phyloP scores from a whole-genome alignment of 1,284 basidiomycete genomes.

The Sporisorium exsertum region DNA sequence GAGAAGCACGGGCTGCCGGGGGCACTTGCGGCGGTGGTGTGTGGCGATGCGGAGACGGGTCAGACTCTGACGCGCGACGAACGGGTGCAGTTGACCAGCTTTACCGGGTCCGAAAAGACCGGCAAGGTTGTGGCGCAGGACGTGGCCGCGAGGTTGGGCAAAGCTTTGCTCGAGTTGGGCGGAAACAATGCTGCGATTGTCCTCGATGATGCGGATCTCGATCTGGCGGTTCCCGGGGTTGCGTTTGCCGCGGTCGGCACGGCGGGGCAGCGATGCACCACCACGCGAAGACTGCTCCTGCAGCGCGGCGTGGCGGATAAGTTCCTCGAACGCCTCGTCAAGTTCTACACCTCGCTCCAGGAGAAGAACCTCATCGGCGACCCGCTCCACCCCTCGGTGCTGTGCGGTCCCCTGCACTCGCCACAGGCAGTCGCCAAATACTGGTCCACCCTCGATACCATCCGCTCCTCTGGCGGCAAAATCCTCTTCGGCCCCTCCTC shows the following conservation, averaged over 20 bases:
- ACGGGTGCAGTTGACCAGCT: slow-evolving; percentile 80
- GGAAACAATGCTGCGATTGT: slow-evolving; percentile 95
- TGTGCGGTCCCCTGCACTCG: slow-evolving; percentile 89
- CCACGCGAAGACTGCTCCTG: slow-evolving; percentile 88
- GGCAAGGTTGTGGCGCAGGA: slow-evolving; percentile 84
- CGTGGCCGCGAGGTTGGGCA: slow-evolving; percentile 84
- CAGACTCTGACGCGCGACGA: slow-evolving; percentile 80
- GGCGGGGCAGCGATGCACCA: slow-evolving; percentile 92
- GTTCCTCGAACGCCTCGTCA: slow-evolving; percentile 81
- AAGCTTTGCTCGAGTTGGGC: slow-evolving; percentile 88
- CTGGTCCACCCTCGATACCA: slow-evolving; percentile 75
- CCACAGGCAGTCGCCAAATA: slow-evolving; percentile 77
- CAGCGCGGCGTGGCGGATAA: slow-evolving; percentile 81
- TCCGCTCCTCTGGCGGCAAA: slow-evolving; percentile 79
- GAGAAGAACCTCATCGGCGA: slow-evolving; percentile 76
- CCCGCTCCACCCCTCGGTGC: slow-evolving; percentile 79
- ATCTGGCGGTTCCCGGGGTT: slow-evolving; percentile 85
- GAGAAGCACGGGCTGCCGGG: slow-evolving; percentile 84
- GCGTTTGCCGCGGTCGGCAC: slow-evolving; percentile 96
- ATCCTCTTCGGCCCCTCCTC: slow-evolving; percentile 79
- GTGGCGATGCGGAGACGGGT: slow-evolving; percentile 84
- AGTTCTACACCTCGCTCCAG: slow-evolving; percentile 77
- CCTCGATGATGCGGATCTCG: slow-evolving; percentile 90
- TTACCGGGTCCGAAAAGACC: slow-evolving; percentile 90
- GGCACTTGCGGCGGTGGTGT: slow-evolving; percentile 83